phyloP scores from a whole-genome alignment of 306 rosid genomes.

The Heteromeles arbutifolia region DNA sequence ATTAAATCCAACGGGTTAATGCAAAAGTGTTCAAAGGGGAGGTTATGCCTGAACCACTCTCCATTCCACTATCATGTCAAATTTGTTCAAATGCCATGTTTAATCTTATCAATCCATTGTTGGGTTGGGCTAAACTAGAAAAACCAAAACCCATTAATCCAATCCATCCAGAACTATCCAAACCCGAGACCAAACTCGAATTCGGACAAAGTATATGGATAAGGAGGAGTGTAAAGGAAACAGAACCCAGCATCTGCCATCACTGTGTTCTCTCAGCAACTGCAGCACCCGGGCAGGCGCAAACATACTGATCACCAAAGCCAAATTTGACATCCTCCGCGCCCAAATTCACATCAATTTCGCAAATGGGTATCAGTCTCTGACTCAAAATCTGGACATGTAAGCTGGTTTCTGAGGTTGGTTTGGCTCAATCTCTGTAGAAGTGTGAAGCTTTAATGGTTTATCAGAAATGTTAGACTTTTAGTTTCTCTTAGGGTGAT shows the following conservation, averaged over 20 bases:
- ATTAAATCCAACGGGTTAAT: background rate
- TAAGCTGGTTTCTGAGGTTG: background rate
- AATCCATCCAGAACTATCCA: background rate
- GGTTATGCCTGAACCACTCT: background rate
- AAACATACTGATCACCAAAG: background rate
- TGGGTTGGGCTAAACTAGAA: background rate
- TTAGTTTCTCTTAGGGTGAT: background rate
- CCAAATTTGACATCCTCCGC: background rate
- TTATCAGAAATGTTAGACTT: background rate
- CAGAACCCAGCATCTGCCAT: slow-evolving; percentile 2
- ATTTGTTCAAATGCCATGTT: background rate
- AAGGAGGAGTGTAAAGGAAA: background rate
- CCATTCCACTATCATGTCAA: background rate
- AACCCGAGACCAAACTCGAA: background rate
- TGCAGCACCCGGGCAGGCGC: background rate
- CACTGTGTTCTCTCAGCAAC: background rate
- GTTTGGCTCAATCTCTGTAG: slow-evolving; percentile 1
- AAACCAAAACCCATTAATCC: background rate
- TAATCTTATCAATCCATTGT: background rate
- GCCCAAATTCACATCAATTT: background rate
- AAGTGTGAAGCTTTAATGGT: background rate
- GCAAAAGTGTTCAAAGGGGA: background rate
- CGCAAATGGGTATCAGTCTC: background rate
- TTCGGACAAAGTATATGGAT: background rate
- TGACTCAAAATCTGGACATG: slow-evolving; percentile 1